Conservation (phyloP, 176 grass and related monocot species). For the Juncus inflexus region DNA sequence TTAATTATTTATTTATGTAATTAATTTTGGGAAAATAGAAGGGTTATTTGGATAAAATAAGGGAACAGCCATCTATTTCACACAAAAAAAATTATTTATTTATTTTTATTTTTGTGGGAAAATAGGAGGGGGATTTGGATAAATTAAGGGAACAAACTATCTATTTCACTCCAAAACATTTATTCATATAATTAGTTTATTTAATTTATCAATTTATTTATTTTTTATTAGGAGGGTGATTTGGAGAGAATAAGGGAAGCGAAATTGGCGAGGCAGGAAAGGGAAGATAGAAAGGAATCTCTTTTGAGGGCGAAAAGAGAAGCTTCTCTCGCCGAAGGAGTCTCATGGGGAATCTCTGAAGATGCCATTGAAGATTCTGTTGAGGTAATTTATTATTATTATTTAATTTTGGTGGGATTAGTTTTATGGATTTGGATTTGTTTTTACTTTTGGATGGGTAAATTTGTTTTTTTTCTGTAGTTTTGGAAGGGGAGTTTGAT, state of each 20-base stretch:
- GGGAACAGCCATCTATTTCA: too few relatives aligned
- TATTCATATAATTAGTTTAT: too few relatives aligned
- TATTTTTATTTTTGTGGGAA: too few relatives aligned
- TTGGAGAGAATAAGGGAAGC: slow-evolving; percentile 72
- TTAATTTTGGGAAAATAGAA: too few relatives aligned
- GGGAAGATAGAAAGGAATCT: slow-evolving; percentile 79
- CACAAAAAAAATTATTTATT: too few relatives aligned
- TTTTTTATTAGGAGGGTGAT: slow-evolving; percentile 64
- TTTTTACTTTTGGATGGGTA: slow-evolving; percentile 18
- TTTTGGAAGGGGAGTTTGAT: too few relatives aligned
- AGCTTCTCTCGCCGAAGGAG: slow-evolving; percentile 80
- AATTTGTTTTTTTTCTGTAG: not conserved
- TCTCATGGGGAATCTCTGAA: slow-evolving; percentile 94
- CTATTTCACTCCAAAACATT: too few relatives aligned
- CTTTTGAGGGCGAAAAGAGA: slow-evolving; percentile 74
- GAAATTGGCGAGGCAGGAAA: slow-evolving; percentile 54
- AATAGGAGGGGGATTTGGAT: too few relatives aligned
- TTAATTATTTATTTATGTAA: not conserved
- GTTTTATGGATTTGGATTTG: not conserved
- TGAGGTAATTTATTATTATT: slow-evolving; percentile 41
- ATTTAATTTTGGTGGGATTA: slow-evolving; percentile 1
- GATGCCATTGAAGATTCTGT: slow-evolving; percentile 75
- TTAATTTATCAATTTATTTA: slow-evolving; percentile 1
- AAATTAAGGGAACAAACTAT: too few relatives aligned
- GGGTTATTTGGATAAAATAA: too few relatives aligned